phyloP scores from a whole-genome alignment of 176 grass and related monocot genomes.

The Elymus sibiricus region DNA sequence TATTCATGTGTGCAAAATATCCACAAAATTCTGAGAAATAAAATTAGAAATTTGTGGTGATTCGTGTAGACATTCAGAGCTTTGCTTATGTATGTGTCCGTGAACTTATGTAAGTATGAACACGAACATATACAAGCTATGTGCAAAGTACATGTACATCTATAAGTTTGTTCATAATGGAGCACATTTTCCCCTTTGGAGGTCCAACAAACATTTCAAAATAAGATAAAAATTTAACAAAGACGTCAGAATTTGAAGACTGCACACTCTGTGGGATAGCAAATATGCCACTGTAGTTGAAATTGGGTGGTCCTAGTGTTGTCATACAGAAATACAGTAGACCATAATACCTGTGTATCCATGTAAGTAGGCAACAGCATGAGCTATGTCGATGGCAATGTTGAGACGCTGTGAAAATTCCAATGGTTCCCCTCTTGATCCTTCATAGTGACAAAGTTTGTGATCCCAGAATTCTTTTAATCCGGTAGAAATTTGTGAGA shows the following conservation, averaged over 20 bases:
- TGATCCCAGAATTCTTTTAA: background rate
- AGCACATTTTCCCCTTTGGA: background rate
- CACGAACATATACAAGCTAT: background rate
- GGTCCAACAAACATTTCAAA: background rate
- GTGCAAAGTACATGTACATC: background rate
- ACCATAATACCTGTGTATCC: conserved; percentile 61
- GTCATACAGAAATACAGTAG: background rate
- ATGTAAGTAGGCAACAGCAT: conserved; percentile 83
- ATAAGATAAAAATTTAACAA: background rate
- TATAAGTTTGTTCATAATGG: background rate
- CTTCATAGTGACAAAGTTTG: conserved; percentile 34
- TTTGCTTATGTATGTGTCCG: background rate
- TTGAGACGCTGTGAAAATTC: conserved; percentile 72
- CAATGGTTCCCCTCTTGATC: conserved; percentile 41
- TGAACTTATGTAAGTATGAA: background rate
- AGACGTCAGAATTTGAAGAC: background rate
- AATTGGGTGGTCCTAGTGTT: background rate
- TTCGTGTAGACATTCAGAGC: background rate
- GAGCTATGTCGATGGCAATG: conserved; percentile 81
- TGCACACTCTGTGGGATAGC: background rate
- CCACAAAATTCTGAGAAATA: background rate
- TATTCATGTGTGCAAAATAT: background rate
- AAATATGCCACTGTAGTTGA: background rate
- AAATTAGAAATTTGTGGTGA: background rate
- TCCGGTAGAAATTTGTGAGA: background rate